Evolutionary conservation across 805 yeast species (phyloP), one percentile per base, ranked within the genome.

Genomic region (Zygosaccharomyces lentus): DNA sequence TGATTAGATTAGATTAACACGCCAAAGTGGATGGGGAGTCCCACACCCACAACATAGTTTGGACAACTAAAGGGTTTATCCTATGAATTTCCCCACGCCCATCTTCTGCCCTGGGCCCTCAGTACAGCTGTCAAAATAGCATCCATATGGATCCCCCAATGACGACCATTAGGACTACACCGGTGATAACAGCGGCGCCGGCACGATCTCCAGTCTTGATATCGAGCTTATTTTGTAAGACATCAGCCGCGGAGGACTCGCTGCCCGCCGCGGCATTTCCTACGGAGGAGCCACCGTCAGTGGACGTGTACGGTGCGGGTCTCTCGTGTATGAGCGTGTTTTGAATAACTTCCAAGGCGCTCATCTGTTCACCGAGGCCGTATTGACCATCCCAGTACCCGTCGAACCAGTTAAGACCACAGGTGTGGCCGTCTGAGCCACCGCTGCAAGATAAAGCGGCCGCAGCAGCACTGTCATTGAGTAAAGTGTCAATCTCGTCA

Each of bases 171-270:
- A 87, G 64, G 1, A 84, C 81, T 5, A 87, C 65, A 0, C 90
- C 95, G 0, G 99, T 91, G 35, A 87, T 65, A 17, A 90, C 71
- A 39, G 95, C 95, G 1, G 97, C 96, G 41, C 98, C 98, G 1
- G 88, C 96, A 56, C 75, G 77, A 60, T 87, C 96, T 49, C 77
- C 80, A 0, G 70, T 64, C 0, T 79, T 70, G 35, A 89, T 78
- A 0, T 63, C 67, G 39, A 82, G 63, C 32, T 57, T 49, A 42
- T 57, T 57, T 53, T 54, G 55, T 48, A 56, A 34, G 48, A 74
- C 74, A 26, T 69, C 63, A 5, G 69, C 52, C 13, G 73, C 67
- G 1, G 64, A 65, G 2, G 76, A 54, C 50, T 66, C 60, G 6
- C 75, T 62, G 41, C 82, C 84, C 7, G 77, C 79, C 35, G 73